Percentiles rank a stretch among this genome's conserved stretches.
These are phyloP conservation scores for Austropuccinia psidii DNA, from an alignment of 1,284 basidiomycete species.

Conservation along the genomic window DNA sequence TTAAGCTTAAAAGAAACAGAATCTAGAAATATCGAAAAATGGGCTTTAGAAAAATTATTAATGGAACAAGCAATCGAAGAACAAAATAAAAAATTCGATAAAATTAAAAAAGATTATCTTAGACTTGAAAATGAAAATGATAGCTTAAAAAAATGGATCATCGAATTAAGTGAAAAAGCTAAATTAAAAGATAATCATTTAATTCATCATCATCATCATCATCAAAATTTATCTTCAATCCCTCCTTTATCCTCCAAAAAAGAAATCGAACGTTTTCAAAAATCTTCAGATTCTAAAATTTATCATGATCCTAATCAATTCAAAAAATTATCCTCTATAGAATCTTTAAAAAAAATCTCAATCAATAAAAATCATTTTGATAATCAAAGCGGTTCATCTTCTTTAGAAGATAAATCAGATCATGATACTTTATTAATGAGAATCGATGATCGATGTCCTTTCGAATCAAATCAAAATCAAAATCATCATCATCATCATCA, in stretches of 20 bases:
- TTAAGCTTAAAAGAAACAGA: conserved; percentile 61
- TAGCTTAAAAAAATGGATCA: conserved; percentile 3
- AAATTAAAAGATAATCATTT: too few relatives aligned
- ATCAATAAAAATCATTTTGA: too few relatives aligned
- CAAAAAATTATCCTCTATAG: too few relatives aligned
- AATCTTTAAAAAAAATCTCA: too few relatives aligned
- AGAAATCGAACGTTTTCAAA: not conserved
- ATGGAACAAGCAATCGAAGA: conserved; percentile 65
- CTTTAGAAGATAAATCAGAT: too few relatives aligned
- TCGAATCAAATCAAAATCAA: too few relatives aligned
- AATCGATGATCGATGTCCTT: too few relatives aligned
- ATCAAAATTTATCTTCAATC: not conserved
- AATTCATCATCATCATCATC: not conserved
- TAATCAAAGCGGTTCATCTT: too few relatives aligned
- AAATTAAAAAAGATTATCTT: not conserved
- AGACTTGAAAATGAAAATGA: not conserved
- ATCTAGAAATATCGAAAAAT: conserved; percentile 47
- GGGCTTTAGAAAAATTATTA: conserved; percentile 84
- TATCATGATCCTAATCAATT: not conserved
- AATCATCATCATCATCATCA: too few relatives aligned
- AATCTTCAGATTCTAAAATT: not conserved
- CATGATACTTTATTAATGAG: too few relatives aligned
- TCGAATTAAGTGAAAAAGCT: not conserved
- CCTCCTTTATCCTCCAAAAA: not conserved
- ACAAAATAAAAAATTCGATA: not conserved